Evolutionary conservation across 2,329 filamentous ascomycete species (phyloP), one percentile per base, ranked within the genome.

Genomic region (Triangularia setosa): DNA sequence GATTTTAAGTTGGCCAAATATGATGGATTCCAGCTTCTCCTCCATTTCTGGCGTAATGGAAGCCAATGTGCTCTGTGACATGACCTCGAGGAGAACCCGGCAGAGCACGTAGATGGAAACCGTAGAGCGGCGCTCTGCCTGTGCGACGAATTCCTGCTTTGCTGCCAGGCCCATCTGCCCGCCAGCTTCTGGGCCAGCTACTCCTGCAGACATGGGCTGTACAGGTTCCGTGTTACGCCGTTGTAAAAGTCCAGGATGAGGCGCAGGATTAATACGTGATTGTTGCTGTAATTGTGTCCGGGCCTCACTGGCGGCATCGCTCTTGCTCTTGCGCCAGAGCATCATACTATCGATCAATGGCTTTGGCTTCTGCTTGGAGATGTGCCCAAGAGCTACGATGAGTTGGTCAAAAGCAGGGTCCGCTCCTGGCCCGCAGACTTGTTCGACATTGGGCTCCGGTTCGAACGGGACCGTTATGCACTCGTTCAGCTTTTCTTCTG

Each of bases 91-190:
- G 58, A 99, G 81, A 7, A 98, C 94, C 28, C 95, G 87, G 74
- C 95, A 99, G 2, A 99, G 85, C 21, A 99, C 91, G 73, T 97
- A 99, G 58, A 97, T 97, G 1, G 96, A 97, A 3, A 97, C 91
- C 0, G 92, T 96, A 4, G 94, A 97, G 48, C 92, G 89, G 60
- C 94, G 89, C 77, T 99, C 95, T 2, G 92, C 90, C 71, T 94
- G 85, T 14, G 88, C 84, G 48, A 93, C 87, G 69, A 86, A 89
- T 70, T 92, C 90, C 72, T 93, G 90, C 68, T 81, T 85, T 40
- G 79, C 77, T 7, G 80, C 78, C 30, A 84, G 72, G 14, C 80
- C 77, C 0, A 76, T 73, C 23, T 75, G 73, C 52, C 23, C 52
- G 12, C 75, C 76, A 2, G 69, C 63, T 8, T 63, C 61, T 30